Percentiles rank a stretch among this genome's conserved stretches.
These are phyloP conservation scores for Calamus simplicifolius DNA, from an alignment of 176 grass and related monocot genomes.

Conservation along the genomic window DNA sequence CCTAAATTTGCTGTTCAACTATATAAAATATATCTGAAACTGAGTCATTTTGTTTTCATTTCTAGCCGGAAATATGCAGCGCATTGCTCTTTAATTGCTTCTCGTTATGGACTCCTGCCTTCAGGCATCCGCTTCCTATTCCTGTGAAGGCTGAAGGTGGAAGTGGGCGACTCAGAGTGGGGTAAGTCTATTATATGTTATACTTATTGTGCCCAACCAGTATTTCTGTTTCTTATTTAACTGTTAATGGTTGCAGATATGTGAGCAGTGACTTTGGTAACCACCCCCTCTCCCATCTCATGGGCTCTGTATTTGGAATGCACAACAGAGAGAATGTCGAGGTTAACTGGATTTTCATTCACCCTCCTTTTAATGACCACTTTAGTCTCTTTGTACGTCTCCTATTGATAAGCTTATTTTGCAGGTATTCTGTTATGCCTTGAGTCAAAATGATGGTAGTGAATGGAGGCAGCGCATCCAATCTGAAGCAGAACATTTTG, in stretches of 20 bases:
- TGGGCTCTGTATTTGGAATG: constrained; percentile 95
- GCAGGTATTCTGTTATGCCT: constrained; percentile 85
- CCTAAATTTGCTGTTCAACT: too few relatives aligned
- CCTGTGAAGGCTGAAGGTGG: constrained; percentile 48
- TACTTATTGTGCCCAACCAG: too few relatives aligned
- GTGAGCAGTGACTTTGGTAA: constrained; percentile 92
- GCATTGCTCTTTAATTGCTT: constrained; percentile 76
- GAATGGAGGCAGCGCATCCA: constrained; percentile 86
- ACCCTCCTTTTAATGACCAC: neutral
- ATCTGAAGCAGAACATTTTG: constrained; percentile 81
- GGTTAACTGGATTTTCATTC: constrained; percentile 30
- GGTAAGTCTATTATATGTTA: constrained; percentile 32
- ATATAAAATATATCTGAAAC: too few relatives aligned
- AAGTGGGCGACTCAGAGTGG: constrained; percentile 59
- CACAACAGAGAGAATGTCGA: constrained; percentile 64
- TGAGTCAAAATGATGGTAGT: constrained; percentile 86
- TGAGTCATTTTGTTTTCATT: too few relatives aligned
- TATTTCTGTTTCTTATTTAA: too few relatives aligned
- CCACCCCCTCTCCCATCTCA: constrained; percentile 89
- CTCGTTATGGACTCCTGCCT: constrained; percentile 59
- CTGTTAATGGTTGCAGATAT: constrained; percentile 37
- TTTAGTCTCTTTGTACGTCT: neutral
- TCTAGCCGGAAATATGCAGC: constrained; percentile 69
- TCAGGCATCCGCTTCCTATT: constrained; percentile 52
- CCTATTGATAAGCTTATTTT: neutral